These are phyloP conservation scores for Daldinia caldariorum DNA, from an alignment of 495 filamentous ascomycete genomes.

Conservation along the genomic window DNA sequence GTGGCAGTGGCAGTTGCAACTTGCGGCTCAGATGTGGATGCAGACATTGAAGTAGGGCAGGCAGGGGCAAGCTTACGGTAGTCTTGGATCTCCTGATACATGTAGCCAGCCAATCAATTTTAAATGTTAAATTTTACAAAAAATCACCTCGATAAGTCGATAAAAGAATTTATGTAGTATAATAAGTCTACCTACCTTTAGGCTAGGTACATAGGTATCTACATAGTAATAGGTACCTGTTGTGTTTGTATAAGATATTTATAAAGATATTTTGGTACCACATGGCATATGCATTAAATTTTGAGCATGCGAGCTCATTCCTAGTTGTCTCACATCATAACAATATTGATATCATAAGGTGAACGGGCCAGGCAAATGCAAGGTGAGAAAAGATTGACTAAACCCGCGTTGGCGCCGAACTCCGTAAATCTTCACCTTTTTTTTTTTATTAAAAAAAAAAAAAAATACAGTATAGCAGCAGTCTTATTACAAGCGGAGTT, in stretches of 20 bases:
- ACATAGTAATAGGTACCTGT: too few species aligned
- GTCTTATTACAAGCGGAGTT: neutral
- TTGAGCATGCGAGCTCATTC: conserved; percentile 22
- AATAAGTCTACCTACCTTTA: too few species aligned
- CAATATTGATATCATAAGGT: neutral
- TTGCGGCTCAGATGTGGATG: conserved; percentile 18
- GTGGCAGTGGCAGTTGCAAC: conserved; percentile 8
- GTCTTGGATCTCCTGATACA: conserved; percentile 3
- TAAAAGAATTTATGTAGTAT: conserved; percentile 28
- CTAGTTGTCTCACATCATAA: conserved; percentile 16
- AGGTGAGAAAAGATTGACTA: conserved; percentile 2
- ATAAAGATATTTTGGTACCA: conserved; percentile 18
- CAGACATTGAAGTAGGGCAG: too few species aligned
- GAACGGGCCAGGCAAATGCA: neutral
- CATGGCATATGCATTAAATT: conserved; percentile 11
- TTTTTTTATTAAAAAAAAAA: too few species aligned
- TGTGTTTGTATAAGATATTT: neutral
- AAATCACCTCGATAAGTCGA: conserved; percentile 25
- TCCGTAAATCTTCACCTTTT: neutral
- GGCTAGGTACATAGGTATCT: too few species aligned
- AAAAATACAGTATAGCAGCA: neutral
- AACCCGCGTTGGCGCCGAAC: neutral
- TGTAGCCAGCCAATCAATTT: conserved; percentile 15
- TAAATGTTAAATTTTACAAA: neutral
- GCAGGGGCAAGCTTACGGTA: conserved; percentile 25